phyloP scores from a whole-genome alignment of 768 basidiomycete genomes.

The Auriculariales sp. region DNA sequence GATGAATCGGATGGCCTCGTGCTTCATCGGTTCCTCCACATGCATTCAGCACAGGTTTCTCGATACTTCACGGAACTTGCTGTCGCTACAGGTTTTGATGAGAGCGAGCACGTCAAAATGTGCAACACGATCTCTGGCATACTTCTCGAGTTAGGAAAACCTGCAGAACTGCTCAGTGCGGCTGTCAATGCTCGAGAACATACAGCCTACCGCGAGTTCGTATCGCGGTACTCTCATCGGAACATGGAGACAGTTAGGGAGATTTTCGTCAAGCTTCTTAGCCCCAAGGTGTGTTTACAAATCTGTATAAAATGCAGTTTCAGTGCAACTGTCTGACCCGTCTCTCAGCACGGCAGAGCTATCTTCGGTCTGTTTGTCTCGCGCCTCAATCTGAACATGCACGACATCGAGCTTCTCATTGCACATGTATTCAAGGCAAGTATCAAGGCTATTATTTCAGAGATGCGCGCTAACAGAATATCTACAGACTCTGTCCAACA shows the following conservation, averaged over 20 bases:
- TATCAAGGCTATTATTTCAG: background rate
- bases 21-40: constrained; percentile 71
- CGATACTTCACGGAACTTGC: background rate
- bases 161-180: constrained; percentile 51
- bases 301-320: background rate
- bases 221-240: constrained; percentile 46
- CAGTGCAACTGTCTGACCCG: background rate
- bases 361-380: constrained; percentile 49
- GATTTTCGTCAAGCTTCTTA: constrained; percentile 46
- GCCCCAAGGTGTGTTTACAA: constrained; percentile 24
- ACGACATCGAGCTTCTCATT: constrained; percentile 67
- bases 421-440: constrained; percentile 63
- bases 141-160: constrained; percentile 63
- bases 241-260: constrained; percentile 47
- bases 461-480: background rate
- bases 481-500: background rate
- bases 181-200: constrained; percentile 34
- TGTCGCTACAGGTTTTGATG: background rate
- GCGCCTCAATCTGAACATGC: constrained; percentile 60
- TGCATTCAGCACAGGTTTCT: constrained; percentile 64
- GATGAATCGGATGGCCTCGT: constrained; percentile 78
- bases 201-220: constrained; percentile 50
- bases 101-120: constrained; percentile 9
- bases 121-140: constrained; percentile 73
- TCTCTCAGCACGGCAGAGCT: background rate